A percentile compares a stretch with the other conserved stretches of the same genome.
Evolutionary conservation across 2,329 filamentous ascomycete species (phyloP).

Genomic region (Rutstroemia sp.): DNA sequence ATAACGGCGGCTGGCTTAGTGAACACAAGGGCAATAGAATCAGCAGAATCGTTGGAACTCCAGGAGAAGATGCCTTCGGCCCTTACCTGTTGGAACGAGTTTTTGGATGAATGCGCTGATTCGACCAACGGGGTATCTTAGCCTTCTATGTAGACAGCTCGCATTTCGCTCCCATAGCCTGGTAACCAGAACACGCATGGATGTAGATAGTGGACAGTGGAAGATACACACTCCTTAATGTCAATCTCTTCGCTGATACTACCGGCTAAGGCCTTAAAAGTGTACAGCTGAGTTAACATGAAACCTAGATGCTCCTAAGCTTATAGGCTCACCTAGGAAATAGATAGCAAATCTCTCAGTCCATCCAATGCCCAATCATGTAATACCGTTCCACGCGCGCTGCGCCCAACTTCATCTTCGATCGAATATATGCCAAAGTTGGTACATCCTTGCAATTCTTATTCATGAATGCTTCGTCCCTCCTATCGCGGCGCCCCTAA

Average conservation of each 20-base stretch:
- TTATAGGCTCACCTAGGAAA: not conserved
- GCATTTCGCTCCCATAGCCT: too few species aligned
- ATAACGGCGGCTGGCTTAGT: constrained; percentile 72
- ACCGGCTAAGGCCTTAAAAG: not conserved
- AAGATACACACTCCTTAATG: not conserved
- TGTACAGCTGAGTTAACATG: not conserved
- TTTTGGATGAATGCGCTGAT: constrained; percentile 17
- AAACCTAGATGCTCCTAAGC: not conserved
- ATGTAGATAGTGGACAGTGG: not conserved
- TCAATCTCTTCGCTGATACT: not conserved
- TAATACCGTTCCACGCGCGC: not conserved
- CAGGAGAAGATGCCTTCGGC: constrained; percentile 61
- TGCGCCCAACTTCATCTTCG: not conserved
- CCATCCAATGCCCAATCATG: constrained; percentile 8
- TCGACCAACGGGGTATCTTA: too few species aligned
- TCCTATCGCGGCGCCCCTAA: constrained; percentile 76
- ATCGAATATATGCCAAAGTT: not conserved
- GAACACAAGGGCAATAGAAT: constrained; percentile 70
- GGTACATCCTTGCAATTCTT: not conserved
- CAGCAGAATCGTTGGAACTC: constrained; percentile 62
- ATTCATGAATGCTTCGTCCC: constrained; percentile 66
- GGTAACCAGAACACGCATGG: not conserved
- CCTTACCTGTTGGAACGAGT: constrained; percentile 57
- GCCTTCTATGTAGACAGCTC: too few species aligned
- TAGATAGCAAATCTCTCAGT: not conserved